These are phyloP conservation scores for Podospora pseudoanserina DNA, from an alignment of 495 filamentous ascomycete genomes.

Conservation along the genomic window DNA sequence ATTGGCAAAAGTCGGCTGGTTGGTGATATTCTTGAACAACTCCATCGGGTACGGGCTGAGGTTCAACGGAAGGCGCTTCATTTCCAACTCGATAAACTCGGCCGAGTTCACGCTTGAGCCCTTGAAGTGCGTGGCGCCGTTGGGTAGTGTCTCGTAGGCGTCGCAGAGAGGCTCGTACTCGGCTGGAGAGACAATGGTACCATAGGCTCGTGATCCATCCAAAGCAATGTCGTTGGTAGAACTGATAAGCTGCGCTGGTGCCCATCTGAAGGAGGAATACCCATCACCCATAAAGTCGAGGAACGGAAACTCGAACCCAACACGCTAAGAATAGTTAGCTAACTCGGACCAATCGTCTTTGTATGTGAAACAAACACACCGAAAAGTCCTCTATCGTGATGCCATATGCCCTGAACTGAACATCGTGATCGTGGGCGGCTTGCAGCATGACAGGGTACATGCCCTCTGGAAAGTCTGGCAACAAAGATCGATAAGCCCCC, in stretches of 20 bases:
- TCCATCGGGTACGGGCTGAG: conserved; percentile 34
- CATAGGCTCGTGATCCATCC: conserved; percentile 37
- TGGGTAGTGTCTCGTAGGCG: conserved; percentile 30
- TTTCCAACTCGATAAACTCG: conserved; percentile 33
- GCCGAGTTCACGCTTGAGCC: conserved; percentile 19
- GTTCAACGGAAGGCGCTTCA: conserved; percentile 14
- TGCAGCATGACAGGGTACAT: conserved; percentile 46
- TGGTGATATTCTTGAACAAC: conserved; percentile 41
- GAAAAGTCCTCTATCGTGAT: conserved; percentile 41
- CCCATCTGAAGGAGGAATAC: conserved; percentile 41
- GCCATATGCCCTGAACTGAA: conserved; percentile 35
- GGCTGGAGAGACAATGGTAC: conserved; percentile 35
- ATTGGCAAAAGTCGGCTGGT: conserved; percentile 43
- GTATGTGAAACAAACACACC: conserved; percentile 23
- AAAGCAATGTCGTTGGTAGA: conserved; percentile 34
- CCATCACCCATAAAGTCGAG: conserved; percentile 38
- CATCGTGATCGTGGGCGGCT: conserved; percentile 44
- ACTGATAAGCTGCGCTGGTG: conserved; percentile 37
- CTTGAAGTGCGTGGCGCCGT: conserved; percentile 34
- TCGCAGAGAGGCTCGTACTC: conserved; percentile 38
- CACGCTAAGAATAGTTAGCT: conserved; percentile 30
- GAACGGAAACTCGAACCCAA: conserved; percentile 47
- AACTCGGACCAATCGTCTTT: background rate
- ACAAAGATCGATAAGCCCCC: conserved; percentile 33
- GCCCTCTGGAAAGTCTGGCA: conserved; percentile 39